These are phyloP conservation scores for Nicotiana undulata DNA, from an alignment of 257 asterid species.

Conservation along the genomic window DNA sequence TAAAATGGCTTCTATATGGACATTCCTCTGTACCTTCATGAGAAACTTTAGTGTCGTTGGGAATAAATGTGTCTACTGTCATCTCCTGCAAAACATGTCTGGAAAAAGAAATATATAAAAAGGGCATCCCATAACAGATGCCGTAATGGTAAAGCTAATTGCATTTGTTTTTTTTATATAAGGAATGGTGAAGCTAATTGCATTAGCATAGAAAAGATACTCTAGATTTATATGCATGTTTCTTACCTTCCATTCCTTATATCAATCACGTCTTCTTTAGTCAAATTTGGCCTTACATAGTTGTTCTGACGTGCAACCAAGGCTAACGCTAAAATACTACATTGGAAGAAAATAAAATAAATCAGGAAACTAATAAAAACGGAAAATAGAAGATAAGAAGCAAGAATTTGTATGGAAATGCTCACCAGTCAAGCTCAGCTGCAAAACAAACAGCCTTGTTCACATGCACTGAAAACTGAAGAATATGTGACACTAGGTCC, in stretches of 20 bases:
- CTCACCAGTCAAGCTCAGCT: conserved; percentile 98
- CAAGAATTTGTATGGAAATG: conserved; percentile 9
- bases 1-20: background rate
- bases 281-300: conserved; percentile 84
- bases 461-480: conserved; percentile 61
- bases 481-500: conserved; percentile 76
- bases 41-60: conserved; percentile 73
- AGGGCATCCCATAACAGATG: conserved; percentile 6
- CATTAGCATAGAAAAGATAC: background rate
- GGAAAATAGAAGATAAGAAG: conserved; percentile 10
- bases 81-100: conserved; percentile 98
- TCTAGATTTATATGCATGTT: conserved; percentile 11
- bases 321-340: conserved; percentile 69
- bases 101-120: conserved; percentile 16
- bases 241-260: conserved; percentile 87
- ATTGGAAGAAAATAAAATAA: conserved; percentile 11
- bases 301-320: conserved; percentile 96
- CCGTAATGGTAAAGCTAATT: conserved; percentile 5
- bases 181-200: conserved; percentile 3
- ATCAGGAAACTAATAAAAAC: conserved; percentile 19
- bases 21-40: conserved; percentile 52
- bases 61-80: conserved; percentile 91
- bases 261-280: conserved; percentile 70
- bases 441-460: conserved; percentile 63
- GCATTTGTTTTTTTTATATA: background rate